Base-by-base conservation (phyloP, 148 eudicot species). In the Chenopodium berlandieri region DNA sequence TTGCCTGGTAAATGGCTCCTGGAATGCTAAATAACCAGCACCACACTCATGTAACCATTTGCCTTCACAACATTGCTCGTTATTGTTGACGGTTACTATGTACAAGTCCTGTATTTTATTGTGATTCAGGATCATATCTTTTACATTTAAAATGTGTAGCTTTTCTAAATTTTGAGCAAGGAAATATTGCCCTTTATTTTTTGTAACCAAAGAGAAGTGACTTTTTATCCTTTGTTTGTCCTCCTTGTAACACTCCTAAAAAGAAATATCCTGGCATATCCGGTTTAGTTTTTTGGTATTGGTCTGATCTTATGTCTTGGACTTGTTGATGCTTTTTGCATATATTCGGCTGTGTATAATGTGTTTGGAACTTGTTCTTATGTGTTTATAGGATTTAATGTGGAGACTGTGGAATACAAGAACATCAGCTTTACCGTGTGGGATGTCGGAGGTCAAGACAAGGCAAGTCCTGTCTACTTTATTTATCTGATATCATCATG, bases 381-480 rank as follows among this genome's bases (percentile, higher is more conserved):
- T 78, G 1, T 74, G 32, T 17, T 27, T 32, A 60, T 58, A 83
- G 85, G 85, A 48, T 83, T 83, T 79, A 83, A 83, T 74, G 85
- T 83, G 54, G 85, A 83, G 75, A 83, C 85, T 34, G 85, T 83
- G 19, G 85, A 83, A 75, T 83, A 83, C 85, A 83, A 83, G 75
- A 83, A 83, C 82, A 83, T 83, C 30, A 83, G 85, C 79, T 83
- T 83, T 62, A 83, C 85, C 17, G 85, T 83, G 68, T 83, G 85
- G 85, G 85, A 83, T 83, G 85, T 83, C 46, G 85, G 85, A 52
- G 85, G 85, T 83, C 85, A 83, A 79, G 85, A 83, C 82, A 83
- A 83, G 85, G 85, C 66, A 83, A 83, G 72, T 78, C 54, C 31
- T 78, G 16, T 14, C n/a, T 25, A 71, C 31, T 17, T 44, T n/a